Conservation (phyloP, 805 yeast genomes). For the Candida maltosa region DNA sequence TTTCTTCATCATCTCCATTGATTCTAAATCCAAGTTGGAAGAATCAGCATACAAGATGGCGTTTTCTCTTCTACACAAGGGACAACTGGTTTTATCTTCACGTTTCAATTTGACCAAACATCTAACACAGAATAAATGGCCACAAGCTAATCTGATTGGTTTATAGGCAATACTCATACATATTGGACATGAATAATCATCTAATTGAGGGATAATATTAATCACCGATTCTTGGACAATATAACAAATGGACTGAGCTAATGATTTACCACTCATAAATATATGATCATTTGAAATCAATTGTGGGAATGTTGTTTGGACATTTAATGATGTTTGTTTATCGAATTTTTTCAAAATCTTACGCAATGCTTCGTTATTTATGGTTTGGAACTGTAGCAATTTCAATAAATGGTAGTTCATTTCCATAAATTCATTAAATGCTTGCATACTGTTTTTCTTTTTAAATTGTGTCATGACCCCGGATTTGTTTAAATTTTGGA, state of each 20-base stretch:
- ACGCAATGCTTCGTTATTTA: conserved; percentile 60
- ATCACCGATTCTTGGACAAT: conserved; percentile 54
- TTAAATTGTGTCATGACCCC: conserved; percentile 40
- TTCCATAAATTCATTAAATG: conserved; percentile 49
- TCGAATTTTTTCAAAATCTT: conserved; percentile 76
- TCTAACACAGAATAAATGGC: conserved; percentile 69
- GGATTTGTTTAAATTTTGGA: conserved; percentile 34
- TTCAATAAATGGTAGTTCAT: conserved; percentile 55
- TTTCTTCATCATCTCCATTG: conserved; percentile 50
- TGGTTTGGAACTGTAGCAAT: conserved; percentile 55
- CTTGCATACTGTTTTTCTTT: conserved; percentile 39
- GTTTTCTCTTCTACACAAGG: conserved; percentile 54
- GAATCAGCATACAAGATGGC: conserved; percentile 60
- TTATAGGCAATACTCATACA: conserved; percentile 69
- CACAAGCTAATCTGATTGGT: conserved; percentile 63
- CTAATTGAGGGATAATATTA: conserved; percentile 65
- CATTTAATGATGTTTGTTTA: conserved; percentile 59
- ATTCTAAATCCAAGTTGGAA: conserved; percentile 52
- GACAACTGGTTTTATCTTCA: conserved; percentile 57
- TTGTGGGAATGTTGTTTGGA: conserved; percentile 45
- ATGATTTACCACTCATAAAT: conserved; percentile 43
- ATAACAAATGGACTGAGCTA: conserved; percentile 52
- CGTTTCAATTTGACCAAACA: conserved; percentile 69
- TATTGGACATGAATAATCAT: conserved; percentile 73
- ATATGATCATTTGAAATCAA: conserved; percentile 39